These are phyloP conservation scores for Pichia inconspicua DNA, from an alignment of 1,139 yeast species.

Conservation along the genomic window DNA sequence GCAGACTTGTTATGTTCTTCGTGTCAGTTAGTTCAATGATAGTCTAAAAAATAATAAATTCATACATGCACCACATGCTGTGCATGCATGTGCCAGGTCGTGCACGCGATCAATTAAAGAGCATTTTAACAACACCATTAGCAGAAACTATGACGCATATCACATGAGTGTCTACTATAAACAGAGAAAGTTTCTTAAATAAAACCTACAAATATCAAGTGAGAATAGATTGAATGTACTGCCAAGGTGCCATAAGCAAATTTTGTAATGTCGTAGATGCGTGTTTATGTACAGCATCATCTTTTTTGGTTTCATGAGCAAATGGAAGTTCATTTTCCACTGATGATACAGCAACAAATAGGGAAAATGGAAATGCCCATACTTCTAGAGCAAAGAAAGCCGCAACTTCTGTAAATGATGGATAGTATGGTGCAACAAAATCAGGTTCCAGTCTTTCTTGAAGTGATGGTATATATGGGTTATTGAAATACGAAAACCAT, in stretches of 20 bases:
- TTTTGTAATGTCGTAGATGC: background rate
- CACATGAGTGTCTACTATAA: too few species aligned
- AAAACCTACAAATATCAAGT: too few species aligned
- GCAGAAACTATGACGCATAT: too few species aligned
- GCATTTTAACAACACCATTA: too few species aligned
- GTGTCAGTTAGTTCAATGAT: too few species aligned
- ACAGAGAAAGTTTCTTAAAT: too few species aligned
- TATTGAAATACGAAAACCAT: slow-evolving; percentile 84
- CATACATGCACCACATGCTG: too few species aligned
- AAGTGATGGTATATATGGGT: slow-evolving; percentile 53
- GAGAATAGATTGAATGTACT: background rate
- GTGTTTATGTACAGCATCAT: background rate
- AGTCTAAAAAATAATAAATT: too few species aligned
- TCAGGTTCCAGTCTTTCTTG: slow-evolving; percentile 49
- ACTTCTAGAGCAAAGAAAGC: slow-evolving; percentile 89
- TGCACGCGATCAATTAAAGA: too few species aligned
- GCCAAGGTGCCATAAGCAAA: background rate
- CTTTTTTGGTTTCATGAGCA: background rate
- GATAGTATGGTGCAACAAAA: slow-evolving; percentile 61
- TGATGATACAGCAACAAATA: slow-evolving; percentile 88
- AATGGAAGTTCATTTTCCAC: slow-evolving; percentile 79
- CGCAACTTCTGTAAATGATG: slow-evolving; percentile 81
- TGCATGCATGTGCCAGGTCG: too few species aligned
- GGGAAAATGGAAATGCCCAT: slow-evolving; percentile 90
- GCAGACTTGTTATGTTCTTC: too few species aligned